Evolutionary conservation across 495 filamentous ascomycete genomes (phyloP).

Genomic region (Penicillium waksmanii): DNA sequence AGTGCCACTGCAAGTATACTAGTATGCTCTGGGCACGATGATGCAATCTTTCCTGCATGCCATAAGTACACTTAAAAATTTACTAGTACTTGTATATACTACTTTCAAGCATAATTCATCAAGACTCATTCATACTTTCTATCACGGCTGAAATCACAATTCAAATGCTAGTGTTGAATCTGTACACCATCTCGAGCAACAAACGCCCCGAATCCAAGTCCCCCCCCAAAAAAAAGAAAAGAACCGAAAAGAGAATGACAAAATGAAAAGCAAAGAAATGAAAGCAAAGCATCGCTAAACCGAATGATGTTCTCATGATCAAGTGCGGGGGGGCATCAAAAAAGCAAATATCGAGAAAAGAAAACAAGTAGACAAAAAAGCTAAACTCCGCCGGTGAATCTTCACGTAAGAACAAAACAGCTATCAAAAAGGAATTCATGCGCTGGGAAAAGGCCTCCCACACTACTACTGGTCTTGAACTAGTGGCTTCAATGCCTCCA

Average conservation of each 20-base stretch:
- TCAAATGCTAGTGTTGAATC: slow-evolving; percentile 5
- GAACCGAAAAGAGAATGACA: too few species aligned
- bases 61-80: background rate
- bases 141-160: slow-evolving; percentile 11
- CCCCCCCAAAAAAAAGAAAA: background rate
- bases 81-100: too few species aligned
- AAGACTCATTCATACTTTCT: slow-evolving; percentile 8
- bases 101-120: too few species aligned
- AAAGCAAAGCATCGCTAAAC: slow-evolving; percentile 19
- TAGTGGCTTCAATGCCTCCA: slow-evolving; percentile 64
- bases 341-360: slow-evolving; percentile 1
- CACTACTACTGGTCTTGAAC: slow-evolving; percentile 41
- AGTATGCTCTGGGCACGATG: background rate
- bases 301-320: slow-evolving; percentile 17
- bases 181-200: background rate
- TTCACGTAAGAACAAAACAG: background rate
- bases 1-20: background rate
- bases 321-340: slow-evolving; percentile 8
- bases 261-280: slow-evolving; percentile 11
- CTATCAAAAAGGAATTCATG: slow-evolving; percentile 13
- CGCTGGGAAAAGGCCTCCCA: slow-evolving; percentile 3
- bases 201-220: slow-evolving; percentile 4
- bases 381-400: slow-evolving; percentile 9
- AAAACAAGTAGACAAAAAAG: slow-evolving; percentile 13
- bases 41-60: background rate